phyloP scores from a whole-genome alignment of 768 basidiomycete species.

The Amanita pallidorosea region DNA sequence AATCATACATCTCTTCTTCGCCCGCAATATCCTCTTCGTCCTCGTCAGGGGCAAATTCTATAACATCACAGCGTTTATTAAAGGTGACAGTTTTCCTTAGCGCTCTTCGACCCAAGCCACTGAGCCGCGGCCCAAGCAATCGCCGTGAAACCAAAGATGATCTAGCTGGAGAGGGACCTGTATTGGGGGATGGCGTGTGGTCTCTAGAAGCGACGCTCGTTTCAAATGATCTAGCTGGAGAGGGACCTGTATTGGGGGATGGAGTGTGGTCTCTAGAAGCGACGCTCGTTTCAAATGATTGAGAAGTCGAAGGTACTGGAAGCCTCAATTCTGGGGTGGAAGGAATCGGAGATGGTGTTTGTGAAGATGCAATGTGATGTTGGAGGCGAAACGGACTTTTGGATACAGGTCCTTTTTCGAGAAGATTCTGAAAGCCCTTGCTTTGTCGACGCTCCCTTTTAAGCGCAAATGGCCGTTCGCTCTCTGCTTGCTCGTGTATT shows the following conservation, averaged over 20 bases:
- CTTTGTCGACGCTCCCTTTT: constrained; percentile 71
- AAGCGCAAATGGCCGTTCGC: constrained; percentile 57
- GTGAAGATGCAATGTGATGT: constrained; percentile 13
- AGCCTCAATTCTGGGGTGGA: constrained; percentile 11
- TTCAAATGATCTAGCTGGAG: constrained; percentile 56
- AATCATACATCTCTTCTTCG: constrained; percentile 18
- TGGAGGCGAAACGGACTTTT: constrained; percentile 61
- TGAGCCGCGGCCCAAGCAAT: constrained; percentile 66
- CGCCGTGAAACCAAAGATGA: constrained; percentile 63
- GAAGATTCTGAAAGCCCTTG: constrained; percentile 60
- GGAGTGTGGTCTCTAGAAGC: constrained; percentile 16
- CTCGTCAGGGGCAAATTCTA: constrained; percentile 67
- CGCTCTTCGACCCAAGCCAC: constrained; percentile 36
- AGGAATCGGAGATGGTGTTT: constrained; percentile 14
- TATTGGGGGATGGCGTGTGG: constrained; percentile 16
- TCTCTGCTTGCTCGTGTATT: constrained; percentile 57
- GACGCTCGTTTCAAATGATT: constrained; percentile 10
- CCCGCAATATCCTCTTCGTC: constrained; percentile 20
- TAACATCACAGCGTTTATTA: constrained; percentile 68
- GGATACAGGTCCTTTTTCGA: constrained; percentile 67
- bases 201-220: too few relatives aligned
- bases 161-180: constrained; percentile 42
- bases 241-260: constrained; percentile 21
- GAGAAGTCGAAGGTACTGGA: constrained; percentile 13
- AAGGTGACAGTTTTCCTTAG: constrained; percentile 74